phyloP scores from a whole-genome alignment of 352 stramenopile genomes.

The Phytophthora crassamura region DNA sequence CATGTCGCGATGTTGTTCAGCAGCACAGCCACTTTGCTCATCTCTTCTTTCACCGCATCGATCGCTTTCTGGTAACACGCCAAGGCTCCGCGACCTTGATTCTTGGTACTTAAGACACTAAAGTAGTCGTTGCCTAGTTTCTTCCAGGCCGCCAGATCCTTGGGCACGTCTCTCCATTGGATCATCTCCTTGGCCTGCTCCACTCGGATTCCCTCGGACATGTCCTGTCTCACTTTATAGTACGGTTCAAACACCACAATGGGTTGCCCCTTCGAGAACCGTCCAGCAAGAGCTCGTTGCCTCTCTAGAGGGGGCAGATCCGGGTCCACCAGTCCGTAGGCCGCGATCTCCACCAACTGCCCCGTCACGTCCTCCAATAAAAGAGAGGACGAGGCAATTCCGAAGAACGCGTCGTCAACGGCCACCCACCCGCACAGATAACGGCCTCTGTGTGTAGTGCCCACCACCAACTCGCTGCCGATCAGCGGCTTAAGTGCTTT shows the following conservation, averaged over 20 bases:
- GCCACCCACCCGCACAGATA: constrained; percentile 10
- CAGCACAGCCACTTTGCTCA: neutral
- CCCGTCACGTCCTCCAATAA: constrained; percentile 8
- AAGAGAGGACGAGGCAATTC: constrained; percentile 1
- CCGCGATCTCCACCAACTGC: constrained; percentile 23
- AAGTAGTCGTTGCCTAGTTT: constrained; percentile 31
- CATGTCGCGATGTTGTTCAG: constrained; percentile 13
- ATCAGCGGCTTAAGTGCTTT: constrained; percentile 3
- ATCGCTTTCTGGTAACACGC: constrained; percentile 8
- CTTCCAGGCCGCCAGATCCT: constrained; percentile 22
- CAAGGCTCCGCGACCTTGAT: constrained; percentile 17
- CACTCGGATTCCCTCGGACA: constrained; percentile 29
- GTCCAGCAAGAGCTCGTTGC: constrained; percentile 11
- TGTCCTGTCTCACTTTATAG: constrained; percentile 31
- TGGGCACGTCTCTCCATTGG: constrained; percentile 22
- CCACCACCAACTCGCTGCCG: neutral
- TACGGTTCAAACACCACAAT: constrained; percentile 33
- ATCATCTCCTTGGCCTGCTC: constrained; percentile 26
- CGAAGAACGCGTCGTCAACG: constrained; percentile 9
- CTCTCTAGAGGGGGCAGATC: constrained; percentile 16
- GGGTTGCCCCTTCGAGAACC: constrained; percentile 23
- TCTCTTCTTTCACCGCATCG: neutral
- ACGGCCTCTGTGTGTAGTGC: constrained; percentile 5
- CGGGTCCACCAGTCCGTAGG: constrained; percentile 19
- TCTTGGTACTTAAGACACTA: constrained; percentile 6